A percentile compares a stretch with the other conserved stretches of the same genome.
Conservation (phyloP, 768 basidiomycete genomes). For the Hericium alpestre region DNA sequence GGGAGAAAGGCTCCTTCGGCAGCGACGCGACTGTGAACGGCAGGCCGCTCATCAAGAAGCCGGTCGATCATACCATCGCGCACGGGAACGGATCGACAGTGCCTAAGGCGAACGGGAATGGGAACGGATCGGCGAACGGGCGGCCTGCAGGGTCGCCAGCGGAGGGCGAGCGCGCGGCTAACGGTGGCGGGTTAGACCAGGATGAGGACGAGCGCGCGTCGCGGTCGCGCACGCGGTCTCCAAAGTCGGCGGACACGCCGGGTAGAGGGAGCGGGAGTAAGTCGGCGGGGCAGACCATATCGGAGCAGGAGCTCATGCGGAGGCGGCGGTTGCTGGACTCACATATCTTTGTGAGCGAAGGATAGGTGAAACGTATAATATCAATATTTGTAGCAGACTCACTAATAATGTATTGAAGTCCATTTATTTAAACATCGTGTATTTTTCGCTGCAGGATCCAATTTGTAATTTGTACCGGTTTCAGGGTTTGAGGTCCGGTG, state of each 20-base stretch:
- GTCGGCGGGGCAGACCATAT: conserved; percentile 56
- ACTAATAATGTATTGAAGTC: neutral
- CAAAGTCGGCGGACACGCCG: conserved; percentile 3
- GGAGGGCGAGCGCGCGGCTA: neutral
- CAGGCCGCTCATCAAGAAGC: conserved; percentile 9
- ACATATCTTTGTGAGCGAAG: conserved; percentile 40
- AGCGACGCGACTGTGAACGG: conserved; percentile 13
- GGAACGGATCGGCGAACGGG: neutral
- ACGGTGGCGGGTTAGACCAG: too few species aligned
- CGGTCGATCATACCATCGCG: neutral
- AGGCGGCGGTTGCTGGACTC: conserved; percentile 68
- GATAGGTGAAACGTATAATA: neutral
- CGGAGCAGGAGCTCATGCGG: conserved; percentile 70
- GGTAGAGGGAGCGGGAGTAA: conserved; percentile 1
- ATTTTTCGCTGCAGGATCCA: neutral
- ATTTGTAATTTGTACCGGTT: neutral
- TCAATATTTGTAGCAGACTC: neutral
- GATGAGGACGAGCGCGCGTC: neutral
- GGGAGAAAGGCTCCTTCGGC: conserved; percentile 11
- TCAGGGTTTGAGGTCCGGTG: too few species aligned
- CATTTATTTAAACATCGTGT: too few species aligned
- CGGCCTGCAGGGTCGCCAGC: neutral
- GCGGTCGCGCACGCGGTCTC: conserved; percentile 1
- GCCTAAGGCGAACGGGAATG: neutral
- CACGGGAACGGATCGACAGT: neutral